These are phyloP conservation scores for Colletotrichum lentis DNA, from an alignment of 2,329 filamentous ascomycete species.

Conservation along the genomic window DNA sequence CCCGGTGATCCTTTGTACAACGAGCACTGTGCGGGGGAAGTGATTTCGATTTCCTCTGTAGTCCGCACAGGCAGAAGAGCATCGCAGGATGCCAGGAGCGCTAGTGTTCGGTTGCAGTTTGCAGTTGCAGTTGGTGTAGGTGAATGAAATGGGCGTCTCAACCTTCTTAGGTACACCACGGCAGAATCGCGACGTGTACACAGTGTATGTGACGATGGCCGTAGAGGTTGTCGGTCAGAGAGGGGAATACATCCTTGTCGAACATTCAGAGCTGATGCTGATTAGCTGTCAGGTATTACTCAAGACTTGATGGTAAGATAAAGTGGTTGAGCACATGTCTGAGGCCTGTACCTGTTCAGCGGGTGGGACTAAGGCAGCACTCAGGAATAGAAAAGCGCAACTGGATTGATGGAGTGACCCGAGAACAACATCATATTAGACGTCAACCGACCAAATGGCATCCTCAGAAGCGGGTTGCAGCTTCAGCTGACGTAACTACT, in stretches of 20 bases:
- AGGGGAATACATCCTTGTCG: slow-evolving; percentile 15
- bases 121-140: neutral
- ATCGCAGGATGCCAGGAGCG: neutral
- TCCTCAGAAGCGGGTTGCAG: slow-evolving; percentile 8
- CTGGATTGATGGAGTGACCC: slow-evolving; percentile 15
- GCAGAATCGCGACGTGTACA: neutral
- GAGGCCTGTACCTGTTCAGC: slow-evolving; percentile 21
- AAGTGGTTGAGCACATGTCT: slow-evolving; percentile 7
- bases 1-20: slow-evolving; percentile 3
- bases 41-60: neutral
- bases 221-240: neutral
- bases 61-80: neutral
- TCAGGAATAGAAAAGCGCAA: slow-evolving; percentile 8
- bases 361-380: slow-evolving; percentile 6
- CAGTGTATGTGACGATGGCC: neutral
- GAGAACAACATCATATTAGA: slow-evolving; percentile 1
- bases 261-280: neutral
- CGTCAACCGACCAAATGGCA: slow-evolving; percentile 31
- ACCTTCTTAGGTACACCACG: neutral
- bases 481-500: slow-evolving; percentile 28
- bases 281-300: neutral
- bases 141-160: neutral
- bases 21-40: slow-evolving; percentile 16
- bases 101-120: neutral
- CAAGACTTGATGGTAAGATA: neutral